phyloP scores from a whole-genome alignment of 192 early-diverging fungal genomes.

The Pilobolus umbonatus region DNA sequence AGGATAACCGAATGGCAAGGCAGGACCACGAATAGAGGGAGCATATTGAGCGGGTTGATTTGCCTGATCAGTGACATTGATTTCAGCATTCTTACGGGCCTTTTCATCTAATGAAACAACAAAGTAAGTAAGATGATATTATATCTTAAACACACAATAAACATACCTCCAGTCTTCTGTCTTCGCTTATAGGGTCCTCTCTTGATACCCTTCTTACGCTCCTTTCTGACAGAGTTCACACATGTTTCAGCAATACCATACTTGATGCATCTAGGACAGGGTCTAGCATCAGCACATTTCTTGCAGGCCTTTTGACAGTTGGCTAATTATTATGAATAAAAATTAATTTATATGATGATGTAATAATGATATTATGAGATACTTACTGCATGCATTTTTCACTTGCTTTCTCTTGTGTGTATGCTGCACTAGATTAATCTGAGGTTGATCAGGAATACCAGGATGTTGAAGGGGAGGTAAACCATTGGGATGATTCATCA shows the following conservation, averaged over 20 bases:
- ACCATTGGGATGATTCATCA: slow-evolving; percentile 17
- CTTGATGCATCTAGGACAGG: slow-evolving; percentile 78
- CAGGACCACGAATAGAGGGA: slow-evolving; percentile 17
- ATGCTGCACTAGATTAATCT: not conserved
- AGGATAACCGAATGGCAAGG: slow-evolving; percentile 18
- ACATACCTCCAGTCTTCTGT: slow-evolving; percentile 14
- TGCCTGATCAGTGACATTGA: not conserved
- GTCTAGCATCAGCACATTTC: slow-evolving; percentile 85
- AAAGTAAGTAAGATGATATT: not conserved
- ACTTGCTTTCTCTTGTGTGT: slow-evolving; percentile 31
- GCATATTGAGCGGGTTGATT: slow-evolving; percentile 11
- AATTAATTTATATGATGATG: not conserved
- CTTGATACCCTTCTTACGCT: slow-evolving; percentile 77
- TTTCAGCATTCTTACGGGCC: slow-evolving; percentile 5
- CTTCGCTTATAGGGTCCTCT: slow-evolving; percentile 76
- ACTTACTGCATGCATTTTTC: slow-evolving; percentile 34
- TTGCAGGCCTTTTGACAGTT: slow-evolving; percentile 90
- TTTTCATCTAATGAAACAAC: slow-evolving; percentile 3
- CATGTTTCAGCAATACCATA: slow-evolving; percentile 65
- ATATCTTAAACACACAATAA: not conserved
- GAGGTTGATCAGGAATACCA: slow-evolving; percentile 1
- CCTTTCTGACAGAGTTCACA: slow-evolving; percentile 74
- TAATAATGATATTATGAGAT: not conserved
- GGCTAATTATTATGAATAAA: slow-evolving; percentile 36
- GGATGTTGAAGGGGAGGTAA: slow-evolving; percentile 23